Percentiles rank a stretch among this genome's conserved stretches.
These are phyloP conservation scores for Mycena capillaripes DNA, from an alignment of 768 basidiomycete species.

Conservation along the genomic window DNA sequence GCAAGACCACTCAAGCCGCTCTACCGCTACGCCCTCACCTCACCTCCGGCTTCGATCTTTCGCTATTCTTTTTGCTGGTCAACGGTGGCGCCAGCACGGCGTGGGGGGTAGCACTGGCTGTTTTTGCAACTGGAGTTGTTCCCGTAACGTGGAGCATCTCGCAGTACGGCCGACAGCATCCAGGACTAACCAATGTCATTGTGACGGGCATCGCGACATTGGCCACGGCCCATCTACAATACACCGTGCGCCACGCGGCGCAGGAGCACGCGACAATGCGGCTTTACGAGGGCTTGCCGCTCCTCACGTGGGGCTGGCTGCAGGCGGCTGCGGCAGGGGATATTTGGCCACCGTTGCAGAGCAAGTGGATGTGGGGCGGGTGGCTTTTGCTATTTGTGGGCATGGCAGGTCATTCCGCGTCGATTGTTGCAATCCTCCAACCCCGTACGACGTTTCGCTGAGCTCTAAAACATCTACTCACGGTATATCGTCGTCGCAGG, in stretches of 20 bases:
- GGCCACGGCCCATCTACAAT: constrained; percentile 15
- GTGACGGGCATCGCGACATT: constrained; percentile 12
- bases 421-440: constrained; percentile 18
- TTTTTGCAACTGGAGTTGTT: constrained; percentile 12
- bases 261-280: background rate
- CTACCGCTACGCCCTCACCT: background rate
- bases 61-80: constrained; percentile 5
- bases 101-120: constrained; percentile 17
- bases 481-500: background rate
- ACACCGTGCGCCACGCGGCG: constrained; percentile 5
- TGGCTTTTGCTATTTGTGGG: constrained; percentile 8
- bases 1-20: background rate
- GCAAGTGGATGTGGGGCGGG: background rate
- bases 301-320: constrained; percentile 10
- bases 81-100: constrained; percentile 8
- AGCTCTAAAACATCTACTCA: background rate
- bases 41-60: background rate
- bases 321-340: background rate
- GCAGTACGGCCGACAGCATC: constrained; percentile 13
- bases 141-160: constrained; percentile 4
- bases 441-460: constrained; percentile 1
- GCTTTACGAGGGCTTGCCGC: constrained; percentile 2
- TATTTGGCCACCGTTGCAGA: constrained; percentile 4
- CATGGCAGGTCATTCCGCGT: constrained; percentile 26
- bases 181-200: constrained; percentile 15